A percentile compares a stretch with the other conserved stretches of the same genome.
phyloP scores from a whole-genome alignment of 164 flowering plant genomes.

The Tinospora cordifolia region DNA sequence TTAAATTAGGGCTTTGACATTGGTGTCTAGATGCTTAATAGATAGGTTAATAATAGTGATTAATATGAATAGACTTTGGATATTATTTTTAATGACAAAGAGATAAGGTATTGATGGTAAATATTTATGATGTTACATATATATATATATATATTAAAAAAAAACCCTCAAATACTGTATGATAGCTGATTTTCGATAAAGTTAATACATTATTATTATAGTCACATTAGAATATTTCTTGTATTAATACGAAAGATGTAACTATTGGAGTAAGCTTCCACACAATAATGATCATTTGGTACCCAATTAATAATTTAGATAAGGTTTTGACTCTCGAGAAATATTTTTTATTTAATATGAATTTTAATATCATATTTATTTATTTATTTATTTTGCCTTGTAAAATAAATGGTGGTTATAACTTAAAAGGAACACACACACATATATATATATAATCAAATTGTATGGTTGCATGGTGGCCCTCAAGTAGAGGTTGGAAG shows the following conservation, averaged over 20 bases:
- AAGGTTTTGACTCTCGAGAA: neutral
- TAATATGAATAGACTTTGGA: neutral
- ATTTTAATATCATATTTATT: no score
- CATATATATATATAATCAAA: neutral
- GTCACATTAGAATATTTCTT: no score
- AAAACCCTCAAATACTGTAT: neutral
- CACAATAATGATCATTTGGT: neutral
- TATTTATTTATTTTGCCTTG: no score
- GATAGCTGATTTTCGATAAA: neutral
- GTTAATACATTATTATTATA: no score
- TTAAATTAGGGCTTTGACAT: neutral
- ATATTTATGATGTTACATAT: neutral
- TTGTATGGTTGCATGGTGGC: neutral
- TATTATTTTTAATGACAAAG: neutral
- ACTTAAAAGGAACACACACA: no score
- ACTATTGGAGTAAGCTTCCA: neutral
- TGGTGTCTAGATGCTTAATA: neutral
- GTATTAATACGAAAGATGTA: no score
- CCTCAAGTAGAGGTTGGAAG: conserved; percentile 8
- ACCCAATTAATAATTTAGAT: neutral
- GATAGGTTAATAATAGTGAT: neutral
- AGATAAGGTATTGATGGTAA: neutral
- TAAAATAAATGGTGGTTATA: no score
- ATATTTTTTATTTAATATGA: neutral
- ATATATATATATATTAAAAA: no score